Evolutionary conservation across 495 filamentous ascomycete genomes (phyloP), one percentile per base, ranked within the genome.

Genomic region (Daldinia bambusicola): DNA sequence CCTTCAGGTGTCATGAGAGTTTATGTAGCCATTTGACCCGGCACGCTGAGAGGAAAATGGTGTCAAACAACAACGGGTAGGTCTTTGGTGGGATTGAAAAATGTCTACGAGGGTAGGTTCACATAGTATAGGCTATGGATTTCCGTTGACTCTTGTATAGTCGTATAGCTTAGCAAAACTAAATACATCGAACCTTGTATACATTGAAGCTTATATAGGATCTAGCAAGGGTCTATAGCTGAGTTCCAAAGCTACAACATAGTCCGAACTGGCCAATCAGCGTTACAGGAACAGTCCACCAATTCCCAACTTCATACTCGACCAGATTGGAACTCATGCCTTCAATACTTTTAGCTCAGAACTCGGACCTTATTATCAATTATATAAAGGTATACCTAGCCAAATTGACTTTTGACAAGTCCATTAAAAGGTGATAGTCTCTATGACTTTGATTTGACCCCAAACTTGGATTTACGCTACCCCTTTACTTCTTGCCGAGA

Each of bases 231-330:
- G 20, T 48, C 8, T 20, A 48, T 22, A 6, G 58, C 51, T 63
- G 58, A 57, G 55, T 59, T 18, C 5, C 30, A 30, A 18, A 55
- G 34, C n/a, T 50, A 57, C 57, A 20, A 43, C 32, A 51, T 41
- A 71, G 52, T 71, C 68, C 68, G 68, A 71, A 22, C 62, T n/a
- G 32, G n/a, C 68, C 68, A 71, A 71, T 71, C 30, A 57, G 20
- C 48, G n/a, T 10, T 22, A 13, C 13, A 20, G 55, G 55, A 43
- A n/a, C n/a, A 32, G 31, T 4, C 9, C 2, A 51, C 41, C 14
- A 12, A 60, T 20, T 14, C 20, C 16, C 22, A 56, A 32, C 67
- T 66, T 40, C 68, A 50, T 62, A n/a, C 62, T 43, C 68, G 22
- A 26, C 13, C 2, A 52, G 50, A 7, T 4, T 13, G 20, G n/a